Base-by-base conservation (phyloP, 2,329 filamentous ascomycete species). In the Colletotrichum musicola region DNA sequence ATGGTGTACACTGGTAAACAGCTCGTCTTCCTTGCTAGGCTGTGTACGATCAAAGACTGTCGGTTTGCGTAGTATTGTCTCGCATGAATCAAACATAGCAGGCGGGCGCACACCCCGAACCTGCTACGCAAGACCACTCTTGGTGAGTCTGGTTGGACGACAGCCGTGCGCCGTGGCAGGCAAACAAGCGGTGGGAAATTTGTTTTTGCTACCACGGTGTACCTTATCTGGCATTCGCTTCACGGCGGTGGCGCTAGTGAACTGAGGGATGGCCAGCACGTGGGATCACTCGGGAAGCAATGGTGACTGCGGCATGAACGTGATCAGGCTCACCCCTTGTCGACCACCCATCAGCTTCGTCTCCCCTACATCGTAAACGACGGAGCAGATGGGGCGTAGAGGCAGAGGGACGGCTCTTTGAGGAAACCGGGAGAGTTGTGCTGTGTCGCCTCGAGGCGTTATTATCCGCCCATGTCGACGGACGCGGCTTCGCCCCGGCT, bases 1-100 rank as follows among this genome's bases (percentile, higher is more conserved):
- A 10, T 35, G 30, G 10, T 35, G 30, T 35, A 35, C 30, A 35
- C 30, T 35, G 12, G 30, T 35, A 35, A 10, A 10, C 7, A 35
- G 30, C 30, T 35, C 30, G 30, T 35, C 30, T 35, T 35, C 10
- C 30, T 7, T 35, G 30, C 30, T 35, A 35, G 30, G 30, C 30
- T 10, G 22, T 25, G 22, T 35, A 35, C 30, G 22, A 25, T 25
- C 22, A 25, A 35, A 35, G 4, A 35, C 30, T 27, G 27, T 35
- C 25, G 5, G 40, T 55, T 13, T 14, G 14, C 13, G 27, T 22
- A 25, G 9, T 9, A 20, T 47, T 47, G 20, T 35, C 46, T 55
- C 25, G 64, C 64, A 57, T 51, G 44, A 67, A 46, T 59, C 35
- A 67, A 51, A 44, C 42, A 66, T 6, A 47, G 38, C 16, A 27